Evolutionary conservation across 2,329 filamentous ascomycete species (phyloP).

Genomic region (Aplosporella prunicola): DNA sequence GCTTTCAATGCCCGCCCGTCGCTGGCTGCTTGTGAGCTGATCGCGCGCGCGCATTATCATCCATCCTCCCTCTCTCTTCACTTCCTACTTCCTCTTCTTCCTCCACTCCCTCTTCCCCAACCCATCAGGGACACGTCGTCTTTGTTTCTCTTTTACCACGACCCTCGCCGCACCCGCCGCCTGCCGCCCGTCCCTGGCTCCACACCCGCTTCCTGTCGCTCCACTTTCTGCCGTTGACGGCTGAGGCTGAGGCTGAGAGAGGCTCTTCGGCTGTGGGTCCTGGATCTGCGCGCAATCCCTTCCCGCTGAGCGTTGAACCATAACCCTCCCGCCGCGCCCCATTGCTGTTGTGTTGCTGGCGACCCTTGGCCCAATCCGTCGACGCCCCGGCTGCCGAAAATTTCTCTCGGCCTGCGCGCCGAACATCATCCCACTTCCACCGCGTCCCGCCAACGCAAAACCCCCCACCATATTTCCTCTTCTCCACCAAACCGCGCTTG

Average conservation of each 20-base stretch:
- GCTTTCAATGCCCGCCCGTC: too few relatives aligned
- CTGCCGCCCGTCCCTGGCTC: conserved; percentile 1
- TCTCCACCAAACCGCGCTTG: conserved; percentile 4
- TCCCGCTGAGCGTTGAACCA: conserved; percentile 10
- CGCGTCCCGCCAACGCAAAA: conserved; percentile 9
- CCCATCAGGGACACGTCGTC: conserved; percentile 2
- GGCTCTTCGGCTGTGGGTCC: conserved; percentile 10
- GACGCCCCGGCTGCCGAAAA: too few relatives aligned
- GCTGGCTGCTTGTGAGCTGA: too few relatives aligned
- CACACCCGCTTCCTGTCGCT: conserved; percentile 4
- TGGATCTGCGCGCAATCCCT: conserved; percentile 11
- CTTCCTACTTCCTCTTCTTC: conserved; percentile 4
- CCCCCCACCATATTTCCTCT: conserved; percentile 6
- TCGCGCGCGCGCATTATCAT: conserved; percentile 6
- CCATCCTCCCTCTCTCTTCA: conserved; percentile 1
- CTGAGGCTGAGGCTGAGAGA: conserved; percentile 10
- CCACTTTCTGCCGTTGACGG: conserved; percentile 8
- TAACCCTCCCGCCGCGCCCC: conserved; percentile 5
- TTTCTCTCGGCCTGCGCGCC: conserved; percentile 11
- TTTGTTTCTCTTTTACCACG: background rate
- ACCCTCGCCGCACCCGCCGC: conserved; percentile 1
- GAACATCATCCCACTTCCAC: conserved; percentile 11
- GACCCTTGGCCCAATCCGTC: too few relatives aligned
- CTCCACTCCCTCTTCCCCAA: conserved; percentile 5
- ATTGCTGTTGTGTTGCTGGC: too few relatives aligned